A percentile compares a stretch with the other conserved stretches of the same genome.
Conservation (phyloP, 2,329 filamentous ascomycete genomes). For the Lecanicillium sp. region DNA sequence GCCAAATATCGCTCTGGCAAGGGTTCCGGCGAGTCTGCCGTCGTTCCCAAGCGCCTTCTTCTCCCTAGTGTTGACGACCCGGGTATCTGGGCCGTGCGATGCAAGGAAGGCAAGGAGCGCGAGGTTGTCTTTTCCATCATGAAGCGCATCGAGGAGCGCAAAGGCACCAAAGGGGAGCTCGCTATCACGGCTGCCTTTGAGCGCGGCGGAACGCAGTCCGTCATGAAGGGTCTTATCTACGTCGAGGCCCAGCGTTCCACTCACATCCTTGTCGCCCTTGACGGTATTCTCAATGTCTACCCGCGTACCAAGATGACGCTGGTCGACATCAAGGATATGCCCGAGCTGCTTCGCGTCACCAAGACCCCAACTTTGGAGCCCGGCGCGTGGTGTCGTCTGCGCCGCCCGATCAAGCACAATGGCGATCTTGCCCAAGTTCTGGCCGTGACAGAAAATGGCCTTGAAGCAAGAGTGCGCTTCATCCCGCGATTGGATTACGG, state of each 20-base stretch:
- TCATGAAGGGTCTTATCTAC: slow-evolving; percentile 93
- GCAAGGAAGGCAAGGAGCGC: slow-evolving; percentile 90
- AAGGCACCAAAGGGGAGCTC: slow-evolving; percentile 71
- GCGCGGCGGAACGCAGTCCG: slow-evolving; percentile 66
- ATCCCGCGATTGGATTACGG: slow-evolving; percentile 93
- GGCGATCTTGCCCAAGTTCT: slow-evolving; percentile 89
- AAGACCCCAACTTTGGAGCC: slow-evolving; percentile 81
- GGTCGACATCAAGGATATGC: slow-evolving; percentile 95
- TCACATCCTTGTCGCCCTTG: slow-evolving; percentile 76
- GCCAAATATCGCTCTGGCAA: slow-evolving; percentile 73
- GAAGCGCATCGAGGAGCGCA: slow-evolving; percentile 78
- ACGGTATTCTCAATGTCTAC: slow-evolving; percentile 84
- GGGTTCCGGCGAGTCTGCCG: slow-evolving; percentile 61
- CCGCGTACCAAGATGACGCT: slow-evolving; percentile 79
- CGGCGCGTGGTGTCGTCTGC: slow-evolving; percentile 87
- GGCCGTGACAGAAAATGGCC: slow-evolving; percentile 86
- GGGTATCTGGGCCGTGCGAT: slow-evolving; percentile 89
- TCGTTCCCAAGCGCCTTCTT: slow-evolving; percentile 78
- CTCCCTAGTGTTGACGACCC: slow-evolving; percentile 93
- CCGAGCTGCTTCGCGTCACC: slow-evolving; percentile 82
- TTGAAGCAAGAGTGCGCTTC: slow-evolving; percentile 79
- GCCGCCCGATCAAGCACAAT: slow-evolving; percentile 71
- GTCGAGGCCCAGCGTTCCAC: slow-evolving; percentile 84
- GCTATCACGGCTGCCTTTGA: slow-evolving; percentile 89
- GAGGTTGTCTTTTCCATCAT: slow-evolving; percentile 85